A percentile compares a stretch with the other conserved stretches of the same genome.
Evolutionary conservation across 345 rosid species (phyloP).

Genomic region (Euphorbia lathyris): DNA sequence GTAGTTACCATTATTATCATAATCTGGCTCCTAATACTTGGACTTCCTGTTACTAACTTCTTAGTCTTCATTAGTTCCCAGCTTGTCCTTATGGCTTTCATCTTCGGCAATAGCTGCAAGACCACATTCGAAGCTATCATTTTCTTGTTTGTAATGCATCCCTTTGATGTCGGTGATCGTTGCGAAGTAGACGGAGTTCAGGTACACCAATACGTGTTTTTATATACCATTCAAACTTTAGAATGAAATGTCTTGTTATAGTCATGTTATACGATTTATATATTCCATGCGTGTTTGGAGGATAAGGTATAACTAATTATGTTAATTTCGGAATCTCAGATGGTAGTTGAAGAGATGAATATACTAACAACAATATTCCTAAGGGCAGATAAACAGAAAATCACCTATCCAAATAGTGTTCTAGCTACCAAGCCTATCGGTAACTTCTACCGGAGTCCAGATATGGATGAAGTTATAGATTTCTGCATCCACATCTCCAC

Average conservation of each 20-base stretch:
- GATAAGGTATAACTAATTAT: no score
- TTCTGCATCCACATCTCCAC: constrained; percentile 49
- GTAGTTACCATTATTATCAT: constrained; percentile 33
- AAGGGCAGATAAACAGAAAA: constrained; percentile 41
- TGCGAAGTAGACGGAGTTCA: constrained; percentile 48
- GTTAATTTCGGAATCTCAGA: constrained; percentile 37
- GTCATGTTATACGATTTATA: no score
- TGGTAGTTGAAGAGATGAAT: constrained; percentile 56
- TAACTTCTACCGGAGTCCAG: constrained; percentile 47
- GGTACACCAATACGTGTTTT: constrained; percentile 23
- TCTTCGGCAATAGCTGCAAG: constrained; percentile 55
- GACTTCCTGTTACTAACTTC: constrained; percentile 41
- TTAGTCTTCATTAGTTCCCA: constrained; percentile 51
- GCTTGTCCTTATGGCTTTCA: constrained; percentile 41
- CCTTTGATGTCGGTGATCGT: constrained; percentile 49
- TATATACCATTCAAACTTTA: neutral
- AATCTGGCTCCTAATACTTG: constrained; percentile 51
- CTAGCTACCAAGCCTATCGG: constrained; percentile 46
- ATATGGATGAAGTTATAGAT: constrained; percentile 40
- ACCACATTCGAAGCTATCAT: constrained; percentile 49
- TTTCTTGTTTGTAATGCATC: constrained; percentile 53
- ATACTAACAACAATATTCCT: constrained; percentile 50
- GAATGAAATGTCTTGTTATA: no score
- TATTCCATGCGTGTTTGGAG: no score
- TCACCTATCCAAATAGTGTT: constrained; percentile 40